Base-by-base conservation (phyloP, 2,329 filamentous ascomycete genomes). In the Diaporthe batatas region DNA sequence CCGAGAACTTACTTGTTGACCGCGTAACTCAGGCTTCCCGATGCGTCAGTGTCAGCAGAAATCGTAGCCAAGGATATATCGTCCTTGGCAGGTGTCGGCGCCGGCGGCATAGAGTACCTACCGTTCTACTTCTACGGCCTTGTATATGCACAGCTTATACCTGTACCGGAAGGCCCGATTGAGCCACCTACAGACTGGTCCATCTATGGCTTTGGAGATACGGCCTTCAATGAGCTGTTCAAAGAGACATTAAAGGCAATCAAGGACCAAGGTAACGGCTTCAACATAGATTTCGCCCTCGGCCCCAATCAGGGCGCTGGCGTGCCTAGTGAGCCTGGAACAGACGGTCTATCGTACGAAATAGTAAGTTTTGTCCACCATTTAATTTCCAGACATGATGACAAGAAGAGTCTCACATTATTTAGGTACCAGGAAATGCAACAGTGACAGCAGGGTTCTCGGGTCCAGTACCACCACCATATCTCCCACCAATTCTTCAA, bases 241-340 rank as follows among this genome's bases (percentile, higher is more conserved):
- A 39, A 39, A 76, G 18, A 74, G 76, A 25, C 68, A 80, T 34
- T 81, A 80, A 62, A 72, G 77, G 25, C 72, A 16, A 70, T 81
- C 69, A 81, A 83, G 1, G 75, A 78, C 14, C 77, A 80, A 21
- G 81, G 84, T 0, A 72, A 80, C 23, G 82, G 78, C 0, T 57
- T 87, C 12, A 70, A 83, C 6, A 81, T 88, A 76, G 86, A 88
- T 74, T 85, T 86, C 75, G 79, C 83, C 0, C 62, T 87, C 1
- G 86, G 86, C 0, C 82, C 86, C 0, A 86, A 85, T 73, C 83
- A 86, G 75, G 86, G 86, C 5, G 80, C 83, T 58, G 86, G 86
- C 18, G 84, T 86, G 3, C 68, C 68, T 6, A 70, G 68, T 62
- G 55, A 51, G 16, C 68, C 68, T 53, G 44, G 68, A 2, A 62